Evolutionary conservation across 2,329 filamentous ascomycete genomes (phyloP), one percentile per base, ranked within the genome.

Genomic region (Teratosphaeria gauchensis): DNA sequence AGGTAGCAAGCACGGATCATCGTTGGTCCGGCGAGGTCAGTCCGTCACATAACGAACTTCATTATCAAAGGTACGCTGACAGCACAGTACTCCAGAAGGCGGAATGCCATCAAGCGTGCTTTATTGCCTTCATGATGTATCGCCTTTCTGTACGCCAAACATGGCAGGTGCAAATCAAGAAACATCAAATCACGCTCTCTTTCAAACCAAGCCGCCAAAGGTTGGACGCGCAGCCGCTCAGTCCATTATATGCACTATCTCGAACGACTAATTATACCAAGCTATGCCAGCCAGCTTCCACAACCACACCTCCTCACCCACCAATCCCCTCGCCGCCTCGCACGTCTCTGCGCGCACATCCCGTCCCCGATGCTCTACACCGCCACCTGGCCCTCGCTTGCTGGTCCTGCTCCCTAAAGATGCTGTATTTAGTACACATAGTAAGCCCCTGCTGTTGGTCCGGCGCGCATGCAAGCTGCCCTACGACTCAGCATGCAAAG

Each of bases 241-340:
- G 33, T 35, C 33, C 33, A 35, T 35, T 52, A 2, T 52, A 52
- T 52, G 48, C 48, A 52, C 28, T 52, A 52, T 52, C 9, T 52
- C 48, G 28, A 52, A 52, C 48, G 8, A 52, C 48, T 52, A 52
- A 52, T 52, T 52, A 52, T 52, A 52, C 48, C 28, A 52, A 52
- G 48, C 48, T 52, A 52, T 52, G 48, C 51, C 51, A 53, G 51
- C 51, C 51, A 53, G 51, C 51, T 53, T 53, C 51, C 51, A 30
- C 31, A 30, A 12, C 11, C 21, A 16, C 51, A 16, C 51, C 11
- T 53, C 6, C 19, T 53, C 9, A 53, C 19, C 24, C n/a, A n/a
- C n/a, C n/a, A n/a, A n/a, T n/a, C n/a, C n/a, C 12, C 21, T 30
- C n/a, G 21, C 21, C 51, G 24, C 19, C 12, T 53, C 51, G n/a